Percentiles rank a stretch among this genome's conserved stretches.
phyloP scores from a whole-genome alignment of 208 protist genomes.

The Trichomonas tenax region DNA sequence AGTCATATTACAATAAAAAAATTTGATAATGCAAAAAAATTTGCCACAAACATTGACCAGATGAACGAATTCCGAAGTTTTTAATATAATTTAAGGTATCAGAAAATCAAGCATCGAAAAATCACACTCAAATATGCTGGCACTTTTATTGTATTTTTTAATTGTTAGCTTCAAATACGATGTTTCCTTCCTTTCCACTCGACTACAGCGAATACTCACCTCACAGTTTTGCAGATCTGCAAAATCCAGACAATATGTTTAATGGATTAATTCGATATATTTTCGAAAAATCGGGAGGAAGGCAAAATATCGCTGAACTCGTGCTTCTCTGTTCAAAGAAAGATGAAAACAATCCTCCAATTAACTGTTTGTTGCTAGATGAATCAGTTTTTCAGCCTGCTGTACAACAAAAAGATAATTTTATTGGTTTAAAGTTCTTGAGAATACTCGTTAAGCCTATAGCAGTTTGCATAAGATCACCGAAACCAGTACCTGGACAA shows the following conservation, averaged over 20 bases:
- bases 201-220: no score
- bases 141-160: no score
- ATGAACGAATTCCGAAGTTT: no score
- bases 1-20: no score
- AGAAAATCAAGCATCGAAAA: no score
- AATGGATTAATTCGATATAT: not conserved
- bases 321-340: not conserved
- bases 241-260: not conserved
- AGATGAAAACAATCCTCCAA: not conserved
- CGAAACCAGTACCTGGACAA: not conserved
- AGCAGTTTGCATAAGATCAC: not conserved
- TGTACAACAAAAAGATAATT: not conserved
- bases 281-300: not conserved
- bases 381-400: not conserved
- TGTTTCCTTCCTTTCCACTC: no score
- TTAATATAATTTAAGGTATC: no score
- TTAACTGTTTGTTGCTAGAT: not conserved
- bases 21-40: no score
- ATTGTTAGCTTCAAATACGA: no score
- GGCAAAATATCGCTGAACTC: not conserved
- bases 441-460: not conserved
- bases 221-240: no score
- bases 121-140: no score
- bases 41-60: no score
- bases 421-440: not conserved